Base-by-base conservation (phyloP, 2,329 filamentous ascomycete species). In the Thermoascus crustaceus region DNA sequence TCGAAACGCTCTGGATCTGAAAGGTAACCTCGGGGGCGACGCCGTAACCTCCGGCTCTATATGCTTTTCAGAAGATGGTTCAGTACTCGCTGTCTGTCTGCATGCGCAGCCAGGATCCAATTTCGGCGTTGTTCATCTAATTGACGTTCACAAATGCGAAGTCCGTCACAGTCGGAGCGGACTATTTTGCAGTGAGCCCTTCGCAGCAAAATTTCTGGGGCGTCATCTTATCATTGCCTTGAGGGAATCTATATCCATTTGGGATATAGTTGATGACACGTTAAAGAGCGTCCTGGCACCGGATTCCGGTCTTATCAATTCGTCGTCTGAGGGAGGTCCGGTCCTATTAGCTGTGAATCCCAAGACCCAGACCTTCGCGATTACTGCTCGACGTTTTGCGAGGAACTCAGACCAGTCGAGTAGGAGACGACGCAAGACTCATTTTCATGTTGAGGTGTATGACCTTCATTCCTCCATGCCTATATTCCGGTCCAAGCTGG, bases 1-100 rank as follows among this genome's bases (percentile, higher is more conserved):
- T 50, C 72, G 77, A 20, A 73, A 71, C 34, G 66, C 70, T 1
- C 48, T 73, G 32, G 58, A 67, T 32, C 52, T 75, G 16, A 42
- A 73, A 76, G 53, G 49, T 5, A 49, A 43, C 30, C 24, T 53
- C 11, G 39, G 43, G 6, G 26, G 30, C 30, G 56, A 61, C 4
- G 36, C 55, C 6, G 42, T 66, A 8, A 55, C 57, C 7, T 73
- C 76, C 39, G 85, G 83, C 9, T 76, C 75, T 29, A 59, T 95
- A 25, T 70, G 79, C 16, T 94, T 85, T 55, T 94, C 87, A 0
- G 77, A 85, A 43, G 87, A 94, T 55, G 85, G 85, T 1, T 93
- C 86, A 8, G 76, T 84, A 2, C 66, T 94, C n/a, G 86, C 85
- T 33, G 78, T 79, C 31, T 67, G 63, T 34, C 43, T 64, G 38